Evolutionary conservation across 176 grass and related monocot species (phyloP).

Genomic region (Paspalum notatum): DNA sequence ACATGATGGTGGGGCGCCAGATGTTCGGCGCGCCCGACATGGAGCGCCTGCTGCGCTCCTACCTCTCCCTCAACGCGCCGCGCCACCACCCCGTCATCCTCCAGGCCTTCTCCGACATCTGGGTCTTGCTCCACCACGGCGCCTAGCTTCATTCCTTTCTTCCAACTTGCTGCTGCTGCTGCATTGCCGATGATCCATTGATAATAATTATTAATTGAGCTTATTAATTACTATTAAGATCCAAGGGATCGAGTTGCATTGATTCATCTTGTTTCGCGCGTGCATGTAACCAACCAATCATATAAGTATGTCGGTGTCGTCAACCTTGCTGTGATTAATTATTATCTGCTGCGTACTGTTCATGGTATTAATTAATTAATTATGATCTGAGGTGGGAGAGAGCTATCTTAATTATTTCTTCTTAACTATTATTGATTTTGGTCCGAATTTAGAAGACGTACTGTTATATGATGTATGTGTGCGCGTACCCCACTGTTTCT

Average conservation of each 20-base stretch:
- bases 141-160: not conserved
- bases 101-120: conserved; percentile 97
- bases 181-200: not conserved
- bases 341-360: not conserved
- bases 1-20: conserved; percentile 89
- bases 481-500: not conserved
- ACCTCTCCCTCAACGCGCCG: conserved; percentile 79
- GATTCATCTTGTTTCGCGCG: too few relatives aligned
- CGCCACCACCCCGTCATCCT: conserved; percentile 91
- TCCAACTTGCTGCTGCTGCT: not conserved
- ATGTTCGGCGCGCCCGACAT: conserved; percentile 69
- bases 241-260: too few relatives aligned
- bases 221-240: too few relatives aligned
- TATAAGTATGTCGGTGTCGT: too few relatives aligned
- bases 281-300: too few relatives aligned
- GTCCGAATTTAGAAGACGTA: not conserved
- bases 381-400: not conserved
- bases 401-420: not conserved
- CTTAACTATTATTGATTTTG: not conserved
- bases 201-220: too few relatives aligned
- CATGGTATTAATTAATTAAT: not conserved
- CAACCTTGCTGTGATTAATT: too few relatives aligned
- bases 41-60: conserved; percentile 85
- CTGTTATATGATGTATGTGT: too few relatives aligned
- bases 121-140: conserved; percentile 74